phyloP scores from a whole-genome alignment of 164 flowering plant genomes.

The Vitis rotundifolia region DNA sequence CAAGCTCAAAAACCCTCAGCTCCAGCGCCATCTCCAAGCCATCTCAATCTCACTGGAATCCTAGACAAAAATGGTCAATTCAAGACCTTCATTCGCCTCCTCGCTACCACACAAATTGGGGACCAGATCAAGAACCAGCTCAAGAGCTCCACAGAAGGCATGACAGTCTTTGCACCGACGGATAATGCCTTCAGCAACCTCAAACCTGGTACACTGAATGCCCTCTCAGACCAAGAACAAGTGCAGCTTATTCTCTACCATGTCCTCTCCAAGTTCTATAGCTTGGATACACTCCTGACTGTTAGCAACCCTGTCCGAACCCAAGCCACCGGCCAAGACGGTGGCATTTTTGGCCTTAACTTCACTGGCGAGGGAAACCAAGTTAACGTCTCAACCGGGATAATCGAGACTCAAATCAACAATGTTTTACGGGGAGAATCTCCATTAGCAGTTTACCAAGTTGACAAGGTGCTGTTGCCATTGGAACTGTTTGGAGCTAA shows the following conservation, averaged over 20 bases:
- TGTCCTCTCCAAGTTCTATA: conserved; percentile 63
- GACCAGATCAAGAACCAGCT: conserved; percentile 60
- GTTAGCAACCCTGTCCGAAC: conserved; percentile 83
- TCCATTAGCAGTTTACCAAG: conserved; percentile 76
- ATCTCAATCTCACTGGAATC: conserved; percentile 63
- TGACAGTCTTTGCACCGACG: conserved; percentile 87
- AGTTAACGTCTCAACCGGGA: conserved; percentile 67
- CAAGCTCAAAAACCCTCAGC: conserved; percentile 46
- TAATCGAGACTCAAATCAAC: conserved; percentile 44
- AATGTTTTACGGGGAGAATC: conserved; percentile 39
- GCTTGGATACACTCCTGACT: conserved; percentile 30
- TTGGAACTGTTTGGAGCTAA: conserved; percentile 44
- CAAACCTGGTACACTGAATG: conserved; percentile 58
- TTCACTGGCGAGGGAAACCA: conserved; percentile 51
- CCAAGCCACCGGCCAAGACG: conserved; percentile 50
- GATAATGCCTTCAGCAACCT: conserved; percentile 84
- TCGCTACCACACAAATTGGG: conserved; percentile 44
- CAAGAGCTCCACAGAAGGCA: conserved; percentile 70
- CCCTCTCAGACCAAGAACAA: conserved; percentile 47
- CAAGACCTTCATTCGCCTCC: conserved; percentile 58
- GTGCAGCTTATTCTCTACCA: conserved; percentile 67
- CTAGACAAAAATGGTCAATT: conserved; percentile 63
- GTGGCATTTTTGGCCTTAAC: conserved; percentile 45
- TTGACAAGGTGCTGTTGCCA: conserved; percentile 79
- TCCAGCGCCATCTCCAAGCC: conserved; percentile 45